Evolutionary conservation across 2,329 filamentous ascomycete genomes (phyloP).

Genomic region (Talaromyces sp.): DNA sequence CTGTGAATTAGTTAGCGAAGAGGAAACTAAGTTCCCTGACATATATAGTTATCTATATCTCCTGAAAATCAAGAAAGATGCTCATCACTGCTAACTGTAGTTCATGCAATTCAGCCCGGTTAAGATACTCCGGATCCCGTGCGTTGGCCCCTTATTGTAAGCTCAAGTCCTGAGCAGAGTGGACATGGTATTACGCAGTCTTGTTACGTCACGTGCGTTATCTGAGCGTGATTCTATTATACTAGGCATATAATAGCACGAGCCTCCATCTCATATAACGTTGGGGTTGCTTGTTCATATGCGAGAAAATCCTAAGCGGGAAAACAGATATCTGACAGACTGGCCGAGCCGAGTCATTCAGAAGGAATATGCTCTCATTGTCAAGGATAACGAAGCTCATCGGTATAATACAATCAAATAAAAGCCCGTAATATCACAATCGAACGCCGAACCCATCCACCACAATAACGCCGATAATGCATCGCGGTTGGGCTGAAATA

Average conservation of each 20-base stretch:
- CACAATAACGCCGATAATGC: constrained; percentile 6
- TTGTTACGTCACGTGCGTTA: neutral
- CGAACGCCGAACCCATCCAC: neutral
- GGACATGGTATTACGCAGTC: neutral
- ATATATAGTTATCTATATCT: neutral
- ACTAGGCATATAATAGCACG: neutral
- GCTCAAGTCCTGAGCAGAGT: neutral
- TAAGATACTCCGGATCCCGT: constrained; percentile 1
- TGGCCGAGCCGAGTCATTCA: neutral
- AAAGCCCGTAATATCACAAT: neutral
- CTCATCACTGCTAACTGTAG: too few relatives aligned
- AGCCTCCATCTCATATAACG: neutral
- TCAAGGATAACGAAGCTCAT: neutral
- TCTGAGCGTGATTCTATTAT: neutral
- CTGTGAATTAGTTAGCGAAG: neutral
- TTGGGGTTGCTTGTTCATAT: neutral
- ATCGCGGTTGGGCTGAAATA: neutral
- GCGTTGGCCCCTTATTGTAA: too few relatives aligned
- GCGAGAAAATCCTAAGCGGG: neutral
- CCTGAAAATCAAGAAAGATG: too few relatives aligned
- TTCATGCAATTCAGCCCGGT: neutral
- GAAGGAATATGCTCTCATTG: neutral
- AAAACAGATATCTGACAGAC: neutral
- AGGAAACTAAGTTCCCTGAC: neutral
- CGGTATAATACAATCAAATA: neutral